A percentile compares a stretch with the other conserved stretches of the same genome.
phyloP scores from a whole-genome alignment of 2,329 filamentous ascomycete species.

The Colletotrichum liaoningense region DNA sequence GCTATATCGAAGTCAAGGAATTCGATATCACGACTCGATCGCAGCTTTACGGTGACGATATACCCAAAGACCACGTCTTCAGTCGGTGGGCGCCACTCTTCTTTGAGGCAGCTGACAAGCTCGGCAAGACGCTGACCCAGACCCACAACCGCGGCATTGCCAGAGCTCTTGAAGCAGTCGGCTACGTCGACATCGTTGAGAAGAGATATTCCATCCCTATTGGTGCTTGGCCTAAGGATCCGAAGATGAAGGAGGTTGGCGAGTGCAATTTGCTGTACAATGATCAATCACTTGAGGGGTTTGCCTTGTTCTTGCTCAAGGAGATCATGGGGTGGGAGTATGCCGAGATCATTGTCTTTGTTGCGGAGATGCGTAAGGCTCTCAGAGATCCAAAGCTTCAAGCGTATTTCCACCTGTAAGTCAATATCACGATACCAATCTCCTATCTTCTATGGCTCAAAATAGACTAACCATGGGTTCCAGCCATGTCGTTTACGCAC shows the following conservation, averaged over 20 bases:
- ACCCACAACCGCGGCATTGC: constrained; percentile 38
- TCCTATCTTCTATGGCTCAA: neutral
- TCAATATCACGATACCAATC: neutral
- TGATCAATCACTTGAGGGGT: constrained; percentile 41
- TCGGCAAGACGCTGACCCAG: constrained; percentile 37
- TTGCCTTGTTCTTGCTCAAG: constrained; percentile 41
- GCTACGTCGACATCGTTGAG: constrained; percentile 37
- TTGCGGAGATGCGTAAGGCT: constrained; percentile 40
- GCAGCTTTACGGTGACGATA: constrained; percentile 36
- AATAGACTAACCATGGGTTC: neutral
- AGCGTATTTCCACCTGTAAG: constrained; percentile 41
- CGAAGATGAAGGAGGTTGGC: constrained; percentile 24
- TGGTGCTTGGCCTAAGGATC: constrained; percentile 34
- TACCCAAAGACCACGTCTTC: constrained; percentile 41
- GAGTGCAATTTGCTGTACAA: constrained; percentile 37
- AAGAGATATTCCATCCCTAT: constrained; percentile 31
- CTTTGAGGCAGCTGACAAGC: constrained; percentile 39
- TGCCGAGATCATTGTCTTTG: constrained; percentile 39
- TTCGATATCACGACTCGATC: constrained; percentile 36
- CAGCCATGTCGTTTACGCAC: neutral
- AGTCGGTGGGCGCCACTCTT: constrained; percentile 41
- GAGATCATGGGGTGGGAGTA: constrained; percentile 43
- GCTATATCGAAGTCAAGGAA: constrained; percentile 49
- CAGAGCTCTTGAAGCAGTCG: constrained; percentile 37
- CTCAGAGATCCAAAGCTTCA: constrained; percentile 38